phyloP scores from a whole-genome alignment of 2,329 filamentous ascomycete genomes.

The Magnaporthiopsis poae region DNA sequence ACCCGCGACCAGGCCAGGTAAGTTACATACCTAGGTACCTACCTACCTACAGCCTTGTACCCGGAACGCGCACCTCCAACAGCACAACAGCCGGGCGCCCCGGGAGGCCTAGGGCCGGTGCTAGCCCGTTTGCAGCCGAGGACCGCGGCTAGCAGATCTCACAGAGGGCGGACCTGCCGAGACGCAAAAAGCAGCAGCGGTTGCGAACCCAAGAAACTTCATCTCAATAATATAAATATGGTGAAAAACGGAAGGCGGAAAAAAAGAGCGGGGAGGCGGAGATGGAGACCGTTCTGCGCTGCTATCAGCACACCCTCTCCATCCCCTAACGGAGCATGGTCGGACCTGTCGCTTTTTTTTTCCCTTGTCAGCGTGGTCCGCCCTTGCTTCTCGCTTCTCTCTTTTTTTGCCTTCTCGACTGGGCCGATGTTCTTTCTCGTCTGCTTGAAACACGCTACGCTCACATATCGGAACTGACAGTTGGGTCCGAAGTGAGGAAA shows the following conservation, averaged over 20 bases:
- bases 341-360: not conserved
- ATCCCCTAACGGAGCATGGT: not conserved
- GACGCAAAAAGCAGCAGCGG: not conserved
- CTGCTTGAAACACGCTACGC: too few relatives aligned
- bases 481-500: too few relatives aligned
- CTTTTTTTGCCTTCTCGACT: not conserved
- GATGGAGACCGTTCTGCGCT: not conserved
- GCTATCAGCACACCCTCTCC: not conserved
- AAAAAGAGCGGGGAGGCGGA: not conserved
- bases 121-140: not conserved
- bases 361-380: not conserved
- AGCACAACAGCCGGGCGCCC: not conserved
- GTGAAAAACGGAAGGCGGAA: not conserved
- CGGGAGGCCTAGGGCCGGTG: not conserved
- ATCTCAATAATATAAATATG: not conserved
- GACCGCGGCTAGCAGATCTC: not conserved
- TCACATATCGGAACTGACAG: not conserved
- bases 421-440: too few relatives aligned
- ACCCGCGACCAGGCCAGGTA: not conserved
- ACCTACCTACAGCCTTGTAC: not conserved
- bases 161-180: not conserved
- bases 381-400: not conserved
- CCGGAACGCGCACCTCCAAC: not conserved
- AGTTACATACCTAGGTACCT: too few relatives aligned
- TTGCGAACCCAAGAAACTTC: not conserved